Evolutionary conservation across 2,329 filamentous ascomycete species (phyloP).

Genomic region (Zalaria sp.): DNA sequence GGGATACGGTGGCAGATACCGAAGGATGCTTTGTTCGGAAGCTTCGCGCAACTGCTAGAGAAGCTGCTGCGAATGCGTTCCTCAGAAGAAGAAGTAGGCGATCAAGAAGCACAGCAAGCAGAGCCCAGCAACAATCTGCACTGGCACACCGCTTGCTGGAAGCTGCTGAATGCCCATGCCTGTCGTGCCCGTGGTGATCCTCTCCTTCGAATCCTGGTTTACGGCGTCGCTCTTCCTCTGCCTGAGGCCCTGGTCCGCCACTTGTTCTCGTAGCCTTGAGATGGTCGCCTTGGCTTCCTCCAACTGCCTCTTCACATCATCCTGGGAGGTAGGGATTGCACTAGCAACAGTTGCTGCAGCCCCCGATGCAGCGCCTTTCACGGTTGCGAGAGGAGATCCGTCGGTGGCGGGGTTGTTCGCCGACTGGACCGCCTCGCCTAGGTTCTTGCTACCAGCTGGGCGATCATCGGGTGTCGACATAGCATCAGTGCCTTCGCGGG

Average conservation of each 20-base stretch:
- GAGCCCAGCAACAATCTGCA: constrained; percentile 70
- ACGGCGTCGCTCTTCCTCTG: constrained; percentile 55
- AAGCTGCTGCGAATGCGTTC: no score
- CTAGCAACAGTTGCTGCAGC: constrained; percentile 37
- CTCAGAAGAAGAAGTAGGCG: constrained; percentile 86
- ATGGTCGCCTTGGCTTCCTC: constrained; percentile 63
- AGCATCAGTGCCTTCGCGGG: constrained; percentile 9
- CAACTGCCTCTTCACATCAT: constrained; percentile 60
- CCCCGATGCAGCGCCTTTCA: constrained; percentile 16
- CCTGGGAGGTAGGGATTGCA: constrained; percentile 31
- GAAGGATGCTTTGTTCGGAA: no score
- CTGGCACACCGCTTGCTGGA: constrained; percentile 60
- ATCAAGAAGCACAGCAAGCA: constrained; percentile 86
- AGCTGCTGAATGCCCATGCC: constrained; percentile 38
- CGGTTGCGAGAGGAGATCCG: constrained; percentile 22
- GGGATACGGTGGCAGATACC: no score
- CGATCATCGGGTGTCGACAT: constrained; percentile 24
- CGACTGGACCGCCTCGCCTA: constrained; percentile 26
- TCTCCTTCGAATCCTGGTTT: constrained; percentile 36
- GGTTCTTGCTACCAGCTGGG: constrained; percentile 23
- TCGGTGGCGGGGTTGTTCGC: constrained; percentile 22
- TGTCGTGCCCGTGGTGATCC: constrained; percentile 35
- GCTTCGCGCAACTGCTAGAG: no score
- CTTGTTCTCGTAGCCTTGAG: constrained; percentile 48
- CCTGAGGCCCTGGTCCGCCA: constrained; percentile 55